Evolutionary conservation across 2,329 filamentous ascomycete species (phyloP), one percentile per base, ranked within the genome.

Genomic region (Trichoderma sp.): DNA sequence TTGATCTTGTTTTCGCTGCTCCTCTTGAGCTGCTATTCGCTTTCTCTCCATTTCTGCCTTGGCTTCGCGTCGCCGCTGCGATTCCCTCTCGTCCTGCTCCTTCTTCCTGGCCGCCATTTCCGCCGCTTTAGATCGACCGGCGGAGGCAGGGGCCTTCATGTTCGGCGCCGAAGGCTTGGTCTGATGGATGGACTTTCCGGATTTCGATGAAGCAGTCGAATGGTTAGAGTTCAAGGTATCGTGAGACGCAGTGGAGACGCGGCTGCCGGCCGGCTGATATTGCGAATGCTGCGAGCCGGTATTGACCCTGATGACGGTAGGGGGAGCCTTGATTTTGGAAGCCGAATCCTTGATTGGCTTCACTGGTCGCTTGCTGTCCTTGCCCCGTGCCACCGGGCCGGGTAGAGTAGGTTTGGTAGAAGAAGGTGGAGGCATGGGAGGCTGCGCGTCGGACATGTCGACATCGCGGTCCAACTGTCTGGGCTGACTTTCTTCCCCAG

Each of bases 11-110:
- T 79, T 84, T 63, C 80, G 81, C 71, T 90, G 85, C 69, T 91
- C 88, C 67, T 90, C 88, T 69, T 89, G 88, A 19, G 80, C 76
- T 6, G 85, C 86, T 55, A 86, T 85, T 66, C 90, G 85, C 78
- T 93, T 92, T 55, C 90, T 88, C 74, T 96, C 92, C 41, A 90
- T 80, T 71, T 96, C 91, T 17, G 88, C 85, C 77, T 96, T 97
- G 44, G 90, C 88, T 21, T 96, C 91, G 9, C 89, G 88, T 72
- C 92, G 94, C 57, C 89, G 87, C 71, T 93, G 88, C 15, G 87
- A 86, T 69, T 93, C 91, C 55, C 88, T 87, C 73, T 96, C 92
- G 71, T 96, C 93, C 74, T 88, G 89, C 74, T 96, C 92, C 74
- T 90, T 94, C 76, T 93, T 93, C 72, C 88, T 89, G 45, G 91